These are phyloP conservation scores for Vickermania ingenoplastis DNA, from an alignment of 208 protist species.

Conservation along the genomic window DNA sequence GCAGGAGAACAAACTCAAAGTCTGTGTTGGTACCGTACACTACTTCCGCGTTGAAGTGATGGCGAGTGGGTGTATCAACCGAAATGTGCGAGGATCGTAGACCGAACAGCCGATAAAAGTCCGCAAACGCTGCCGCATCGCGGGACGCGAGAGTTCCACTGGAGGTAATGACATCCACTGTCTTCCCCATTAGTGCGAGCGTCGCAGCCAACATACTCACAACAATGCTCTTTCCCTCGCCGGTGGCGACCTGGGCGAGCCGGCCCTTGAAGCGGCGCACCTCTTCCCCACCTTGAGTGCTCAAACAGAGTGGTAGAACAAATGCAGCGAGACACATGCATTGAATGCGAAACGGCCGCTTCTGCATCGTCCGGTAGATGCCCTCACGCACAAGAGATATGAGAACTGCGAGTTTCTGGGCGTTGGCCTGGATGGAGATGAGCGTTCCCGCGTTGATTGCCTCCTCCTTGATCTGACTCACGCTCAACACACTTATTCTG, in stretches of 20 bases:
- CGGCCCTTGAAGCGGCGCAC: slow-evolving; percentile 1
- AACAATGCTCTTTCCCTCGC: slow-evolving; percentile 7
- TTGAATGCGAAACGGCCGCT: not conserved
- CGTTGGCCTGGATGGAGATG: not conserved
- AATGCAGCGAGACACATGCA: not conserved
- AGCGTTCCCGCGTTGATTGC: not conserved
- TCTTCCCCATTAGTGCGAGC: not conserved
- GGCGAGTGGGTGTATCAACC: not conserved
- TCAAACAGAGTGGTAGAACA: not conserved
- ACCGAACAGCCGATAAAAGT: not conserved
- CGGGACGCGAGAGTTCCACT: not conserved
- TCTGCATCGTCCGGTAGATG: not conserved
- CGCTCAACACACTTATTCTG: not conserved
- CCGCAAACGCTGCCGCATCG: not conserved
- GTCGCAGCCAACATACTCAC: slow-evolving; percentile 1
- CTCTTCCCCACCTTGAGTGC: not conserved
- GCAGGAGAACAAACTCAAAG: not conserved
- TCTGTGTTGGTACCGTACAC: not conserved
- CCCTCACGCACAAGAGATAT: not conserved
- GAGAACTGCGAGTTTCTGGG: not conserved
- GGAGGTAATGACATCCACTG: not conserved
- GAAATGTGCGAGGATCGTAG: slow-evolving; percentile 3
- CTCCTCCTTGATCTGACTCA: not conserved
- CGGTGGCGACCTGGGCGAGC: slow-evolving; percentile 4
- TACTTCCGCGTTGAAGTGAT: not conserved